Evolutionary conservation across 805 yeast genomes (phyloP).

Genomic region (Yamadazyma philogaea): DNA sequence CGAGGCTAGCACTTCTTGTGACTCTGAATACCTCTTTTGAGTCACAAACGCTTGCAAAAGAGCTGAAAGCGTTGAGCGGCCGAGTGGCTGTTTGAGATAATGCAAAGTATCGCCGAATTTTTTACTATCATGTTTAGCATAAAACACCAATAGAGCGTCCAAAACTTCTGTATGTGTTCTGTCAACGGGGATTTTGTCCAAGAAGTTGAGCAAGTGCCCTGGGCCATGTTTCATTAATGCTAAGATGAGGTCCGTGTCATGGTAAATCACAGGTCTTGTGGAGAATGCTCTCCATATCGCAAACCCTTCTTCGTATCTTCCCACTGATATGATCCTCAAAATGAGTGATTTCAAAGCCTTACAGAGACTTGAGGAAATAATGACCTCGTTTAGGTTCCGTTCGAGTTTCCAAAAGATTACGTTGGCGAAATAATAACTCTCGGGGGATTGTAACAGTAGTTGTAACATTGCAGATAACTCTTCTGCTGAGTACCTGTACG

Average conservation of each 20-base stretch:
- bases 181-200: not conserved
- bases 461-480: constrained; percentile 2
- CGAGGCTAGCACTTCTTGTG: constrained; percentile 27
- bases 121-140: constrained; percentile 8
- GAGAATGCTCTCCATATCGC: constrained; percentile 16
- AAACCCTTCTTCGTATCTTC: constrained; percentile 16
- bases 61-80: constrained; percentile 30
- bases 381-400: not conserved
- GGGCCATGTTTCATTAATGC: not conserved
- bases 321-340: constrained; percentile 13
- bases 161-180: constrained; percentile 1
- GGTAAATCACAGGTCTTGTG: not conserved
- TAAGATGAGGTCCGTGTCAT: not conserved
- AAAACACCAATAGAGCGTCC: constrained; percentile 11
- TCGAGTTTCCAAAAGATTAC: constrained; percentile 3
- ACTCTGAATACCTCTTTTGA: constrained; percentile 25
- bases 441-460: not conserved
- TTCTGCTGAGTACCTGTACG: not conserved
- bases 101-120: not conserved
- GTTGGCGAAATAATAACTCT: constrained; percentile 10
- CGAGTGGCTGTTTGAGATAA: constrained; percentile 13
- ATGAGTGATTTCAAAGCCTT: constrained; percentile 9
- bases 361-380: not conserved
- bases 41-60: constrained; percentile 28
- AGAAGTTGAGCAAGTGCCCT: not conserved